Conservation (phyloP, 2,329 filamentous ascomycete genomes). For the Chalaropsis ovoidea region DNA sequence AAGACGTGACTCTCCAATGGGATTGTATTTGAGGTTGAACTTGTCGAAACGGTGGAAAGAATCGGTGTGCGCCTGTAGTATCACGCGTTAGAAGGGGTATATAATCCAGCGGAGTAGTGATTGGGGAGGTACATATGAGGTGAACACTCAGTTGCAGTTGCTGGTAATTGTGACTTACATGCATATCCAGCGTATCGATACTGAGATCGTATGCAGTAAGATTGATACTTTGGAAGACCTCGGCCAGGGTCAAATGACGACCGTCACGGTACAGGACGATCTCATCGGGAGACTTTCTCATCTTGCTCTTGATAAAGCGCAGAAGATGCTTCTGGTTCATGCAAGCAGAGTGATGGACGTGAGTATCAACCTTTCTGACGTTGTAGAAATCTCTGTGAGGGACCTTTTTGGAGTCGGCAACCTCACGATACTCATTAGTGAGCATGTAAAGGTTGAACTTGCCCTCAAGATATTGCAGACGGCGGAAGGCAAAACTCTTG, state of each 20-base stretch:
- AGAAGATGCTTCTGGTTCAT: conserved; percentile 99
- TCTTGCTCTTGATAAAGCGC: conserved; percentile 98
- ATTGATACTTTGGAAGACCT: conserved; percentile 97
- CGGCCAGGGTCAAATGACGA: conserved; percentile 77
- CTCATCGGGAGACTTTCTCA: conserved; percentile 96
- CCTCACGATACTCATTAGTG: conserved; percentile 94
- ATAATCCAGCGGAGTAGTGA: too few relatives aligned
- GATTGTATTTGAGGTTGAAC: conserved; percentile 98
- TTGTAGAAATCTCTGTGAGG: conserved; percentile 99
- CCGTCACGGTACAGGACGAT: conserved; percentile 86
- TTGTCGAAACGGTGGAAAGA: conserved; percentile 99
- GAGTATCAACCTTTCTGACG: conserved; percentile 94
- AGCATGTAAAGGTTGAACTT: conserved; percentile 93
- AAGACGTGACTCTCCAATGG: conserved; percentile 85
- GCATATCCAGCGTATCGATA: conserved; percentile 98
- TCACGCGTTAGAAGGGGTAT: too few relatives aligned
- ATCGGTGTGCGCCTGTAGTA: conserved; percentile 72
- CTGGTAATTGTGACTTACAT: conserved; percentile 47
- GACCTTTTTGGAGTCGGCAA: conserved; percentile 93
- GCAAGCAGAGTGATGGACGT: conserved; percentile 97
- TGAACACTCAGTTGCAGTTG: too few relatives aligned
- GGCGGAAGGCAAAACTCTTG: conserved; percentile 93
- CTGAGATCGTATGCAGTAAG: conserved; percentile 94
- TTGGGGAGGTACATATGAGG: too few relatives aligned
- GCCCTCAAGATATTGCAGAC: conserved; percentile 88